Evolutionary conservation across 2,329 filamentous ascomycete genomes (phyloP).

Genomic region (Lachnellula arida): DNA sequence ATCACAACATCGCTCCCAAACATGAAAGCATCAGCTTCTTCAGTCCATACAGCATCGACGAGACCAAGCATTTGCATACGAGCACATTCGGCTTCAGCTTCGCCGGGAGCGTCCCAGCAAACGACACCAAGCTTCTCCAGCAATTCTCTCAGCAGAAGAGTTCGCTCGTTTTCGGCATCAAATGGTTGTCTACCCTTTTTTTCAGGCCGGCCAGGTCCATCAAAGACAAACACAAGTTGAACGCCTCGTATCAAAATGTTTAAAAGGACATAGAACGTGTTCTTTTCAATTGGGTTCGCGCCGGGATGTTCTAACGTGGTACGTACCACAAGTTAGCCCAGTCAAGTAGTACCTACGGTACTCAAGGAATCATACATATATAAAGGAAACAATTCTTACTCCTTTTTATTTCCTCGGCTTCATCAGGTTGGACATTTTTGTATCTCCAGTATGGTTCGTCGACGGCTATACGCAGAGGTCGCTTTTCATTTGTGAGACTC

Average conservation of each 20-base stretch:
- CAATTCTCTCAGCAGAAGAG: not conserved
- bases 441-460: not conserved
- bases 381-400: not conserved
- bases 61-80: constrained; percentile 71
- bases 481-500: not conserved
- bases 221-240: not conserved
- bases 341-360: not conserved
- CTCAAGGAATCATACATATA: too few species aligned
- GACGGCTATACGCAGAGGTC: not conserved
- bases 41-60: constrained; percentile 86
- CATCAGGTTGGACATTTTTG: not conserved
- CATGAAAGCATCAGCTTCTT: constrained; percentile 94
- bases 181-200: too few species aligned
- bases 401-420: not conserved
- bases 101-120: constrained; percentile 79
- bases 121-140: constrained; percentile 59
- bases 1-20: constrained; percentile 60
- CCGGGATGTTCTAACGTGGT: not conserved
- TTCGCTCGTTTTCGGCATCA: not conserved
- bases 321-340: not conserved
- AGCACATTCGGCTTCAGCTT: constrained; percentile 92
- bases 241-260: not conserved
- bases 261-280: not conserved
- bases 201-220: not conserved
- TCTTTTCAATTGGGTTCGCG: not conserved